Evolutionary conservation across 2,329 filamentous ascomycete species (phyloP).

Genomic region (Cercospora sp.): DNA sequence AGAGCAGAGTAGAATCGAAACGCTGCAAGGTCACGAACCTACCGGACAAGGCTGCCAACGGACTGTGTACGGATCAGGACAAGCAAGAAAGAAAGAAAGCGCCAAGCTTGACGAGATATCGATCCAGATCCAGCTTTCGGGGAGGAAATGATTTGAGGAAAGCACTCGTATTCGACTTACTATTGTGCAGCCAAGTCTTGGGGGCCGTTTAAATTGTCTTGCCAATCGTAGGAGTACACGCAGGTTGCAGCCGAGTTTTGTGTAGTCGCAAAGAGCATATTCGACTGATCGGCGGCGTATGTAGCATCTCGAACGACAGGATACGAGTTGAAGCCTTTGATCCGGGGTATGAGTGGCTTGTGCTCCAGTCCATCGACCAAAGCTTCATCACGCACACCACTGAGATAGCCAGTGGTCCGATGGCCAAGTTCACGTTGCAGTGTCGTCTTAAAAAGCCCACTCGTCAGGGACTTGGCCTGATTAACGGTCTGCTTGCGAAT

Average conservation of each 20-base stretch:
- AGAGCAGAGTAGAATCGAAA: constrained; percentile 1
- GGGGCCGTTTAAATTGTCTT: background rate
- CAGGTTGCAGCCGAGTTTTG: background rate
- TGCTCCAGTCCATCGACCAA: background rate
- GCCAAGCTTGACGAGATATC: background rate
- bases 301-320: background rate
- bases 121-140: background rate
- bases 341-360: background rate
- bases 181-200: background rate
- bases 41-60: constrained; percentile 3
- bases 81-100: background rate
- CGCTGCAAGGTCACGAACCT: constrained; percentile 4
- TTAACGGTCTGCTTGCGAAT: constrained; percentile 28
- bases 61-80: background rate
- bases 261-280: constrained; percentile 5
- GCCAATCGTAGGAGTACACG: constrained; percentile 4
- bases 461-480: background rate
- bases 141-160: background rate
- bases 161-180: background rate
- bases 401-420: background rate
- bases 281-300: background rate
- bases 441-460: background rate
- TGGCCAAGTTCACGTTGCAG: constrained; percentile 5
- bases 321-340: background rate
- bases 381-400: constrained; percentile 1